phyloP scores from a whole-genome alignment of 352 stramenopile genomes.

The Peronospora belbahrii region DNA sequence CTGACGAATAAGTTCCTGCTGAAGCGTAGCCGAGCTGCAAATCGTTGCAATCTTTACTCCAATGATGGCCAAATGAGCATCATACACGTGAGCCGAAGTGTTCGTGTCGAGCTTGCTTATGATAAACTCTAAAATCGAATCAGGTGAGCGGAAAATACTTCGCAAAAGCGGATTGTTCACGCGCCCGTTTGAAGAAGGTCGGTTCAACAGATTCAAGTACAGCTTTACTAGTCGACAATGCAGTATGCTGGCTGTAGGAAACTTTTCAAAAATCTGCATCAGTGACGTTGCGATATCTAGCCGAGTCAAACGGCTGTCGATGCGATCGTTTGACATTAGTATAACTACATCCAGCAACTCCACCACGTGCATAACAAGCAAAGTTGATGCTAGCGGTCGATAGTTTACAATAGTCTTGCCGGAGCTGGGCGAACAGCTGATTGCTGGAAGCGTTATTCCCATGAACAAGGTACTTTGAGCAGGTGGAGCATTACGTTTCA shows the following conservation, averaged over 20 bases:
- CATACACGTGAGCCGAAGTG: constrained; percentile 43
- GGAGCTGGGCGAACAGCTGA: constrained; percentile 37
- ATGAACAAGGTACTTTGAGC: constrained; percentile 16
- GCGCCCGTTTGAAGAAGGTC: constrained; percentile 43
- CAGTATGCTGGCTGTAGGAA: constrained; percentile 60
- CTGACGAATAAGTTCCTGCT: constrained; percentile 72
- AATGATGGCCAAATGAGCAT: constrained; percentile 65
- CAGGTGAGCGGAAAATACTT: constrained; percentile 59
- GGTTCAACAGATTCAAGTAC: constrained; percentile 60
- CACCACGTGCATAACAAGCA: constrained; percentile 60
- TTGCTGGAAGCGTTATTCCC: constrained; percentile 11
- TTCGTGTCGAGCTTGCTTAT: constrained; percentile 53
- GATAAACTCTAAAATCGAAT: constrained; percentile 65
- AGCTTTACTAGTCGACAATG: constrained; percentile 65
- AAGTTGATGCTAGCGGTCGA: constrained; percentile 46
- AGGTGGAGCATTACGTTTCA: constrained; percentile 6
- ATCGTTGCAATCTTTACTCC: constrained; percentile 79
- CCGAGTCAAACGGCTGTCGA: constrained; percentile 47
- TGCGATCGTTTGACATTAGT: constrained; percentile 47
- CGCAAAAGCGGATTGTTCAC: constrained; percentile 73
- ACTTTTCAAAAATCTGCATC: constrained; percentile 66
- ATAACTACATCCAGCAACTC: constrained; percentile 57
- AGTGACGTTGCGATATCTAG: constrained; percentile 52
- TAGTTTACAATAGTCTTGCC: constrained; percentile 55
- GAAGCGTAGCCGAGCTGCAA: constrained; percentile 56